A percentile compares a stretch with the other conserved stretches of the same genome.
Conservation (phyloP, 2,329 filamentous ascomycete genomes). For the Trichoderma polysporum region DNA sequence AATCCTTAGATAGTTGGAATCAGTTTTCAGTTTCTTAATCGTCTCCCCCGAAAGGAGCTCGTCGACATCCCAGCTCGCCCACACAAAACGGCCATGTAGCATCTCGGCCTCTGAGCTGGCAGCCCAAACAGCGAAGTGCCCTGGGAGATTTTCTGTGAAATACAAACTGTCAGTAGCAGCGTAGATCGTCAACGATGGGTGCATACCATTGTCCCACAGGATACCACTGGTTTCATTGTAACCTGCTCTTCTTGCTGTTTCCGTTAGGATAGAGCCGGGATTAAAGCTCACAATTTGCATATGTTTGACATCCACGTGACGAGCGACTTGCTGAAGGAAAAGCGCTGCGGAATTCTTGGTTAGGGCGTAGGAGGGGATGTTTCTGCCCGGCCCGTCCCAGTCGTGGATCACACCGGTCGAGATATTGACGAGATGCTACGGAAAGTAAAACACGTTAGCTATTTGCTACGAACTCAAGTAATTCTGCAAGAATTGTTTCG, state of each 20-base stretch:
- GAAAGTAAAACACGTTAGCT: background rate
- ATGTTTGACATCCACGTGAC: background rate
- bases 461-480: background rate
- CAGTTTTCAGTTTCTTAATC: background rate
- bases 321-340: background rate
- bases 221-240: background rate
- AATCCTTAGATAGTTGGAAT: background rate
- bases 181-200: background rate
- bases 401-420: background rate
- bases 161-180: background rate
- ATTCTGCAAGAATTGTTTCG: background rate
- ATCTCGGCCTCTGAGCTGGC: background rate
- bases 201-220: background rate
- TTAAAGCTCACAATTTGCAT: background rate
- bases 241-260: background rate
- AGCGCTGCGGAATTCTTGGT: background rate
- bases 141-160: background rate
- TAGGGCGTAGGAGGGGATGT: background rate
- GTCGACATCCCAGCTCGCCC: background rate
- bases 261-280: background rate
- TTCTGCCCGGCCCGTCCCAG: background rate
- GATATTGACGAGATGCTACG: background rate
- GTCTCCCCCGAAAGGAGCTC: background rate
- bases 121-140: background rate
- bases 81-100: background rate